These are phyloP conservation scores for Scheffersomyces coipomensis DNA, from an alignment of 805 yeast genomes.

Conservation along the genomic window DNA sequence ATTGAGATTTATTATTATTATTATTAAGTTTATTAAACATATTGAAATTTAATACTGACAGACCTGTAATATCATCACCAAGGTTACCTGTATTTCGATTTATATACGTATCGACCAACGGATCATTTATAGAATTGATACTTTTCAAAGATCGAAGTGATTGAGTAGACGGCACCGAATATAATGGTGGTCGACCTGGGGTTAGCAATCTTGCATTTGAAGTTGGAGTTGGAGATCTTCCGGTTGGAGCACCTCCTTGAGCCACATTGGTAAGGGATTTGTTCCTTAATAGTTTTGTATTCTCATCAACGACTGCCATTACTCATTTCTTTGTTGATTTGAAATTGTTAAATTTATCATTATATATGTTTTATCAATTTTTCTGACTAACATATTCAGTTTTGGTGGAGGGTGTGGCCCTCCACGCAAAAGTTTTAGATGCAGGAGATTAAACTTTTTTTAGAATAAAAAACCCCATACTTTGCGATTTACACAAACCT, in stretches of 20 bases:
- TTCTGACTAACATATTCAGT: too few species aligned
- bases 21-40: slow-evolving; percentile 7
- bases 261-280: slow-evolving; percentile 1
- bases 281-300: slow-evolving; percentile 4
- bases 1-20: slow-evolving; percentile 3
- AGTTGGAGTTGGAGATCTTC: slow-evolving; percentile 1
- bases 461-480: too few species aligned
- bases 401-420: too few species aligned
- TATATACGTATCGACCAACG: slow-evolving; percentile 12
- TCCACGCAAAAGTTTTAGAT: too few species aligned
- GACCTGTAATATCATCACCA: slow-evolving; percentile 6
- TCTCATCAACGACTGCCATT: slow-evolving; percentile 9
- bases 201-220: not conserved
- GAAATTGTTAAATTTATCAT: too few species aligned
- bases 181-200: slow-evolving; percentile 22
- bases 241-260: not conserved
- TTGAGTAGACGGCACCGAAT: slow-evolving; percentile 24
- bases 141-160: slow-evolving; percentile 19
- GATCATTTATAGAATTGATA: slow-evolving; percentile 14
- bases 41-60: slow-evolving; percentile 8
- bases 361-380: too few species aligned
- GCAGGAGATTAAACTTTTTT: too few species aligned
- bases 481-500: too few species aligned
- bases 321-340: too few species aligned
- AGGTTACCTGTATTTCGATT: not conserved